A percentile compares a stretch with the other conserved stretches of the same genome.
Evolutionary conservation across 225 moss, liverwort and hornwort genomes (phyloP).

Genomic region (Pleurozium schreberi): DNA sequence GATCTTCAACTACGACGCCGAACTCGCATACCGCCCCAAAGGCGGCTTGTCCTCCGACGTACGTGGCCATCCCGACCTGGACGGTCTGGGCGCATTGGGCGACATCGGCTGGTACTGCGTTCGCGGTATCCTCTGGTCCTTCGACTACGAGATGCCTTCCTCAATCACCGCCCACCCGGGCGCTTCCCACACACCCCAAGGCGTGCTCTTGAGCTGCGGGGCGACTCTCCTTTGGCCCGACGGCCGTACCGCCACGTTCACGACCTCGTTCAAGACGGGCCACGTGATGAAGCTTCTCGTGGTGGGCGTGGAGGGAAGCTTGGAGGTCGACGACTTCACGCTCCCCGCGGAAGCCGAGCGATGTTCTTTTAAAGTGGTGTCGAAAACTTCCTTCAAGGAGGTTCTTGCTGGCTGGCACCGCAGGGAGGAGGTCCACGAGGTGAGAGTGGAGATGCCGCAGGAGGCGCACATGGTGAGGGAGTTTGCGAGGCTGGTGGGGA

Average conservation of each 20-base stretch:
- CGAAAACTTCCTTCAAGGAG: slow-evolving; percentile 6
- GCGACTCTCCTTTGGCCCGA: slow-evolving; percentile 15
- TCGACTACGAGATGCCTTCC: slow-evolving; percentile 26
- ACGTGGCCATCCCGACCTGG: slow-evolving; percentile 23
- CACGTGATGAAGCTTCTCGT: slow-evolving; percentile 31
- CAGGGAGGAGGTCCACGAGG: slow-evolving; percentile 6
- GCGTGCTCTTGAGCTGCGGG: slow-evolving; percentile 40
- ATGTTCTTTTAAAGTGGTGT: slow-evolving; percentile 14
- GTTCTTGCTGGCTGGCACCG: slow-evolving; percentile 12
- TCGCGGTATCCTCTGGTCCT: slow-evolving; percentile 33
- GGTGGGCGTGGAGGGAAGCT: slow-evolving; percentile 16
- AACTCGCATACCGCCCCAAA: neutral
- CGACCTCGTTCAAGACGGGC: slow-evolving; percentile 17
- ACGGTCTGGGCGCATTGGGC: slow-evolving; percentile 29
- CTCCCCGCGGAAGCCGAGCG: slow-evolving; percentile 2
- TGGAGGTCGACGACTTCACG: slow-evolving; percentile 34
- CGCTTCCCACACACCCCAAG: slow-evolving; percentile 1
- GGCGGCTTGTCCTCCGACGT: slow-evolving; percentile 25
- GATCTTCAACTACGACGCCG: slow-evolving; percentile 26
- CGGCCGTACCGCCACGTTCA: slow-evolving; percentile 22
- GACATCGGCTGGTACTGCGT: slow-evolving; percentile 40
- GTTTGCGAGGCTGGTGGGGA: slow-evolving; percentile 23
- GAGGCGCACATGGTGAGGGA: slow-evolving; percentile 42
- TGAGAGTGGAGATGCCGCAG: slow-evolving; percentile 21
- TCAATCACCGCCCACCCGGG: slow-evolving; percentile 40